Base-by-base conservation (phyloP, 2,329 filamentous ascomycete genomes). In the Pseudogymnoascus sp. region DNA sequence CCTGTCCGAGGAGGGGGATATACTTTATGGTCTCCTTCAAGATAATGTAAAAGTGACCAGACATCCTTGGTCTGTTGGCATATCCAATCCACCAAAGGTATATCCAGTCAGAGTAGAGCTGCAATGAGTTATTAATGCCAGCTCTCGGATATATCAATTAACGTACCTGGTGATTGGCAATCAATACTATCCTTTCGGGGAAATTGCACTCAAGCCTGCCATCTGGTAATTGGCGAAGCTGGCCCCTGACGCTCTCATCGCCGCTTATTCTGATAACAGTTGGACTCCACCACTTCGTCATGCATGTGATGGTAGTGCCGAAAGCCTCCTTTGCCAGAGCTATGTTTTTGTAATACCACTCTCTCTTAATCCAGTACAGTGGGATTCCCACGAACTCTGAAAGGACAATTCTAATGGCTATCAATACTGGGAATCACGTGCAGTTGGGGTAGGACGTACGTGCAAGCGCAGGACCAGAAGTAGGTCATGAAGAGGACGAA, bases 31-130 rank as follows among this genome's bases (percentile, higher is more conserved):
- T 93, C 73, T 96, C 90, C 73, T 96, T 96, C 62, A 96, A 79
- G 71, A 96, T 93, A 73, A 96, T 96, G 78, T 92, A 96, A 71
- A 96, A 82, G 73, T 92, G 89, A 10, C 92, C 92, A 71, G 95
- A 90, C 85, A 92, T 91, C 62, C 83, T 82, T 64, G 89, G 90
- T 1, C 71, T 75, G 72, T 87, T 88, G 25, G 90, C 91, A 71
- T 96, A 96, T n/a, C 87, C 90, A 25, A 92, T 87, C 92, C 92
- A 96, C 92, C 92, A 96, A 6, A 96, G 83, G 73, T 96, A 96
- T 7, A 96, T 77, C 92, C 91, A 96, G 77, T 96, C 91, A 7
- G 91, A 93, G 73, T 96, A 96, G 62, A 96, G 87, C 83, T 83
- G 68, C 23, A 25, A 34, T 14, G 10, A 36, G 10, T 57, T 57